A percentile compares a stretch with the other conserved stretches of the same genome.
These are phyloP conservation scores for Scutellaria barbata DNA, from an alignment of 257 asterid genomes.

Conservation along the genomic window DNA sequence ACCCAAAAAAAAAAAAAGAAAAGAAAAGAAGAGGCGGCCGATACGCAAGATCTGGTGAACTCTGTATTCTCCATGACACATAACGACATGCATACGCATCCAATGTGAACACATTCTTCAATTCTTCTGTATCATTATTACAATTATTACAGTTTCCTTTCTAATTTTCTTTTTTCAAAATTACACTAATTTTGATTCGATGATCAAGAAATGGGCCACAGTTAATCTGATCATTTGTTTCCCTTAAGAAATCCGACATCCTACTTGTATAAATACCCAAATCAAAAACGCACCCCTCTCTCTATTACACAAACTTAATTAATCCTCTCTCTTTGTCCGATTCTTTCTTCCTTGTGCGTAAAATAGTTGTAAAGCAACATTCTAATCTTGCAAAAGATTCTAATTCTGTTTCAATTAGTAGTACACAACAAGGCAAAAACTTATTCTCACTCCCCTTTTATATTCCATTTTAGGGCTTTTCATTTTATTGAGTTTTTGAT, in stretches of 20 bases:
- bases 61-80: no score
- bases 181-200: no score
- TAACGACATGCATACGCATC: no score
- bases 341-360: neutral
- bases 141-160: no score
- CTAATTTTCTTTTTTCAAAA: no score
- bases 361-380: slow-evolving; percentile 18
- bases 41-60: no score
- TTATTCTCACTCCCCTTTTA: neutral
- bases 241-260: neutral
- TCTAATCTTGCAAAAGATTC: slow-evolving; percentile 36
- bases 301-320: neutral
- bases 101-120: no score
- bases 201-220: no score
- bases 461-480: neutral
- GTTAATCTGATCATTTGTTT: slow-evolving; percentile 2
- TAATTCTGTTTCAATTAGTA: slow-evolving; percentile 17
- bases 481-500: neutral
- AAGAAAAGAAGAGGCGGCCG: no score
- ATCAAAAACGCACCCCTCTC: neutral
- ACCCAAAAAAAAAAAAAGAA: no score
- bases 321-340: neutral
- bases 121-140: no score
- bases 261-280: slow-evolving; percentile 21
- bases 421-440: slow-evolving; percentile 27